phyloP scores from a whole-genome alignment of 305 asterid species.

The Fraxinus paxiana region DNA sequence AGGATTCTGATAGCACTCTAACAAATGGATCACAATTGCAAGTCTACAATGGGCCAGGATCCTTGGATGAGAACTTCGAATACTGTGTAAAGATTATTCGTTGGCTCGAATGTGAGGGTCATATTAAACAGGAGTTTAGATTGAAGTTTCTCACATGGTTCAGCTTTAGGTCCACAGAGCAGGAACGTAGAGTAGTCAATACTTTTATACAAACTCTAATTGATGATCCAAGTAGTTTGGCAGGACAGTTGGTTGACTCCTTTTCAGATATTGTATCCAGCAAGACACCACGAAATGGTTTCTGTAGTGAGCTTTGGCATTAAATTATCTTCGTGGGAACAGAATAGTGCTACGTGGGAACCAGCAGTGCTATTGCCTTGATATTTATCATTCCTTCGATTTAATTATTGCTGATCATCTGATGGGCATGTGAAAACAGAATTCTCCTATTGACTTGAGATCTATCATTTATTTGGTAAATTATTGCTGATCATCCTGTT shows the following conservation, averaged over 20 bases:
- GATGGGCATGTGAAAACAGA: slow-evolving; percentile 9
- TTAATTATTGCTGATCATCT: slow-evolving; percentile 2
- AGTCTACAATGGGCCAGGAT: slow-evolving; percentile 39
- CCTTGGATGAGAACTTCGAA: slow-evolving; percentile 78
- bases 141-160: slow-evolving; percentile 86
- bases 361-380: slow-evolving; percentile 8
- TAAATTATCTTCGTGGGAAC: slow-evolving; percentile 22
- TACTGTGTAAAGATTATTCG: slow-evolving; percentile 81
- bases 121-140: slow-evolving; percentile 67
- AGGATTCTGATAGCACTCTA: slow-evolving; percentile 81
- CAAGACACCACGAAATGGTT: slow-evolving; percentile 72
- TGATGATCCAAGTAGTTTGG: slow-evolving; percentile 84
- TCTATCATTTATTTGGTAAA: slow-evolving; percentile 18
- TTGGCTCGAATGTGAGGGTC: slow-evolving; percentile 86
- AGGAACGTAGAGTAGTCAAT: slow-evolving; percentile 82
- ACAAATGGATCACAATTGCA: slow-evolving; percentile 71
- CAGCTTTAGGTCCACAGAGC: slow-evolving; percentile 81
- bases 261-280: slow-evolving; percentile 67
- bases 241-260: slow-evolving; percentile 85
- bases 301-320: slow-evolving; percentile 67
- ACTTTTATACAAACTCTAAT: slow-evolving; percentile 74
- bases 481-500: slow-evolving; percentile 39
- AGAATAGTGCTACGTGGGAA: not conserved
- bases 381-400: slow-evolving; percentile 14
- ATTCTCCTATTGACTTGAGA: slow-evolving; percentile 24